These are phyloP conservation scores for Amphibolis antarctica DNA, from an alignment of 106 monocot genomes.

Conservation along the genomic window DNA sequence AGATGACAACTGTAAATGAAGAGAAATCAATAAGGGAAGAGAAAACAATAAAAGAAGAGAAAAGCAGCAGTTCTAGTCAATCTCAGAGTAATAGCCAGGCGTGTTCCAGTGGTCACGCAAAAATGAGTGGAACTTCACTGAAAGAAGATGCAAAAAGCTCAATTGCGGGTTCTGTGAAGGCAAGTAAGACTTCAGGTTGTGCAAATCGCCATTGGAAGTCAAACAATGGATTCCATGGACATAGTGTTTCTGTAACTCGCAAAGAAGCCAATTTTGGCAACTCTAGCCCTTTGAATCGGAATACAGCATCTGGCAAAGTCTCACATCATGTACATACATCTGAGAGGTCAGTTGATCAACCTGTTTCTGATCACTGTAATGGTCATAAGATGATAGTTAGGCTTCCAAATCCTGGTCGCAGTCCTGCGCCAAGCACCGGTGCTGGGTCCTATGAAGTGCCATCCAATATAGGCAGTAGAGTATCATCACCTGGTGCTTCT, in stretches of 20 bases:
- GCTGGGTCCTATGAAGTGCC: constrained; percentile 45
- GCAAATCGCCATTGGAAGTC: constrained; percentile 55
- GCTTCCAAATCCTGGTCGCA: constrained; percentile 59
- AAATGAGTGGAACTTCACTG: constrained; percentile 31
- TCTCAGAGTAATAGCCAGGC: constrained; percentile 81
- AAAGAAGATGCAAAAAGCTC: constrained; percentile 77
- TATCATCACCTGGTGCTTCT: constrained; percentile 42
- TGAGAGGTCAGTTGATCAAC: constrained; percentile 37
- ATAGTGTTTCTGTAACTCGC: constrained; percentile 18
- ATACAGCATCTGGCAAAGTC: constrained; percentile 26
- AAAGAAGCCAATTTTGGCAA: constrained; percentile 44
- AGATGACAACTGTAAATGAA: constrained; percentile 37
- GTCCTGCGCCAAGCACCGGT: constrained; percentile 33
- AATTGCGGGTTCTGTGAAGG: constrained; percentile 43
- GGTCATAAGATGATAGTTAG: constrained; percentile 73
- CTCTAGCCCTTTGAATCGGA: constrained; percentile 25
- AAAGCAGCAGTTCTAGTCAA: constrained; percentile 77
- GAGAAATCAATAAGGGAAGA: constrained; percentile 1
- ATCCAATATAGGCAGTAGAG: constrained; percentile 31
- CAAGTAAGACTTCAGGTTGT: constrained; percentile 39
- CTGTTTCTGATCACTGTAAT: constrained; percentile 40
- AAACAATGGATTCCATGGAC: constrained; percentile 43
- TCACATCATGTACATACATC: constrained; percentile 31
- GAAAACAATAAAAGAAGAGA: constrained; percentile 53
- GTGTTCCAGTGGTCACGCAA: constrained; percentile 57